Evolutionary conservation across 495 filamentous ascomycete species (phyloP).

Genomic region (Geopyxis carbonaria): DNA sequence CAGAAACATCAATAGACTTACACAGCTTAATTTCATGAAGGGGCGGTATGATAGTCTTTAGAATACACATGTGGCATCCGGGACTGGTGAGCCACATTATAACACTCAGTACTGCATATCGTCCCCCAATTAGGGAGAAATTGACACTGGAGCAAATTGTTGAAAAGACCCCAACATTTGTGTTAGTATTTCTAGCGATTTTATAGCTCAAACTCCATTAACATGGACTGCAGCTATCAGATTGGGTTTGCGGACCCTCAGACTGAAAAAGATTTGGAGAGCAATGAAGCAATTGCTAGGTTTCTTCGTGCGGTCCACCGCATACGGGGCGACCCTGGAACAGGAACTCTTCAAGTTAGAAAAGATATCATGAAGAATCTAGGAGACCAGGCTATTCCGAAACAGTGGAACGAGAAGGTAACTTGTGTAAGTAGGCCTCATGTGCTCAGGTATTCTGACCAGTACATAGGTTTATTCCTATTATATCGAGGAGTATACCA

Average conservation of each 20-base stretch:
- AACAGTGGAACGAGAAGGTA: constrained; percentile 44
- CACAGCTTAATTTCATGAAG: constrained; percentile 22
- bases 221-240: constrained; percentile 78
- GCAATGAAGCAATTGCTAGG: constrained; percentile 41
- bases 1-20: no score
- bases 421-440: constrained; percentile 11
- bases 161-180: constrained; percentile 34
- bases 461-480: constrained; percentile 48
- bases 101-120: constrained; percentile 61
- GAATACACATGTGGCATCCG: constrained; percentile 54
- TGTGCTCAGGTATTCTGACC: constrained; percentile 1
- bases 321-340: constrained; percentile 32
- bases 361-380: constrained; percentile 36
- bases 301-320: constrained; percentile 58
- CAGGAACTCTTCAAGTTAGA: constrained; percentile 35
- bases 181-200: neutral
- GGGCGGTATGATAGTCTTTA: constrained; percentile 42
- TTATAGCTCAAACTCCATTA: constrained; percentile 27
- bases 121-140: constrained; percentile 33
- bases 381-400: constrained; percentile 30
- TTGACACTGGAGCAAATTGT: constrained; percentile 39
- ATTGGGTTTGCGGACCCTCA: constrained; percentile 52
- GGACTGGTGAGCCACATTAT: constrained; percentile 55
- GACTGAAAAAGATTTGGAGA: constrained; percentile 41
- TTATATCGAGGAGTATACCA: constrained; percentile 51